phyloP scores from a whole-genome alignment of 331 rosid species.

The Rosa hybrid region DNA sequence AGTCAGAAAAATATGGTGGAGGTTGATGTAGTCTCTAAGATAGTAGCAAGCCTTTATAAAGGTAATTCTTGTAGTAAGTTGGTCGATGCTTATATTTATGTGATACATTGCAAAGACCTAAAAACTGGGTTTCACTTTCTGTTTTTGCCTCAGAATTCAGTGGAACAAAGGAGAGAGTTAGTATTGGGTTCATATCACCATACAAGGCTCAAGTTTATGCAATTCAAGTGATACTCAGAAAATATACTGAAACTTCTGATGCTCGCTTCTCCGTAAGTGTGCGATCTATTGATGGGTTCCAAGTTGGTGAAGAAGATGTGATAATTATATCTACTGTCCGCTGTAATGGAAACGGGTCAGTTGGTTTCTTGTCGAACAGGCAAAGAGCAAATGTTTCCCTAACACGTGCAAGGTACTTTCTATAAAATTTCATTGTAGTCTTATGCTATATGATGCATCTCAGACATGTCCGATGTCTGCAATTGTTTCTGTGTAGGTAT shows the following conservation, averaged over 20 bases:
- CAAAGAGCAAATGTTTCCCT: slow-evolving; percentile 71
- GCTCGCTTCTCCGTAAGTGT: slow-evolving; percentile 41
- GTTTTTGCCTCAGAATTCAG: slow-evolving; percentile 32
- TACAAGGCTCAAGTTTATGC: slow-evolving; percentile 64
- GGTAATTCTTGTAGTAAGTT: slow-evolving; percentile 31
- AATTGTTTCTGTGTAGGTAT: slow-evolving; percentile 29
- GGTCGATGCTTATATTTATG: background rate
- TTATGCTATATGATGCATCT: background rate
- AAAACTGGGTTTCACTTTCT: background rate
- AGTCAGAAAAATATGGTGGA: slow-evolving; percentile 57
- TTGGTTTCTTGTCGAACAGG: slow-evolving; percentile 58
- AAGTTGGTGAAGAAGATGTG: slow-evolving; percentile 75
- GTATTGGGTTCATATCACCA: slow-evolving; percentile 63
- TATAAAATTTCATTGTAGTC: background rate
- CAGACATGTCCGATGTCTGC: background rate
- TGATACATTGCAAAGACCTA: background rate
- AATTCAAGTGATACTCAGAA: slow-evolving; percentile 39
- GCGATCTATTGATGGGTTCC: slow-evolving; percentile 70
- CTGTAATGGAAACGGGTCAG: slow-evolving; percentile 45
- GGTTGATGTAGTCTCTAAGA: slow-evolving; percentile 50
- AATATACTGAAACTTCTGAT: slow-evolving; percentile 17
- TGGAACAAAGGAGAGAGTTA: slow-evolving; percentile 35
- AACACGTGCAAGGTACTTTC: slow-evolving; percentile 64
- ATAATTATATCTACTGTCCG: slow-evolving; percentile 75
- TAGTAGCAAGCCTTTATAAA: slow-evolving; percentile 45